Conservation (phyloP, 139 green algal species). For the Chlorella vulgaris region DNA sequence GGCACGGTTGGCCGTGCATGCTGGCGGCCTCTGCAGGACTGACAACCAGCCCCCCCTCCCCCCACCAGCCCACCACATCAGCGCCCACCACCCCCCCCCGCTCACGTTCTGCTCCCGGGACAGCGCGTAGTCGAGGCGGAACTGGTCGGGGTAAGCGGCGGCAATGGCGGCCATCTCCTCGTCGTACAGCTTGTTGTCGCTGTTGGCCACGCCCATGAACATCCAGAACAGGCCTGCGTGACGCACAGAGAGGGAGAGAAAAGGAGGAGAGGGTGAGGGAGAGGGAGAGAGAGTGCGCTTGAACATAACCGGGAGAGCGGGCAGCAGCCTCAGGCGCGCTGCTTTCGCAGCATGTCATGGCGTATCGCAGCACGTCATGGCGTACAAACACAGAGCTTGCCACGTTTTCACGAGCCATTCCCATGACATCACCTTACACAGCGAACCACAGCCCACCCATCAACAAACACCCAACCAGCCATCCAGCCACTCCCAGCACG, state of each 20-base stretch:
- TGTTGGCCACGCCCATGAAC: slow-evolving; percentile 99
- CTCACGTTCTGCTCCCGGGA: slow-evolving; percentile 76
- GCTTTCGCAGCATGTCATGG: too few relatives aligned
- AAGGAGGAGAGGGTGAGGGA: background rate
- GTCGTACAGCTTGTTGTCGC: slow-evolving; percentile 95
- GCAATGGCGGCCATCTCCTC: slow-evolving; percentile 88
- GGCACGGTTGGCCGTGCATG: too few relatives aligned
- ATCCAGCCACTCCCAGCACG: too few relatives aligned
- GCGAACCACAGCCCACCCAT: too few relatives aligned
- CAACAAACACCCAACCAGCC: too few relatives aligned
- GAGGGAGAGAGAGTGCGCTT: background rate
- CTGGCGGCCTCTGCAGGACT: too few relatives aligned
- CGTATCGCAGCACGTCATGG: too few relatives aligned
- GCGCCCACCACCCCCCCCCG: too few relatives aligned
- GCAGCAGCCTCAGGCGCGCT: background rate
- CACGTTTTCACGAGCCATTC: too few relatives aligned
- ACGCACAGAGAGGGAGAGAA: background rate
- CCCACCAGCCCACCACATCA: background rate
- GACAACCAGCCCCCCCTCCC: background rate
- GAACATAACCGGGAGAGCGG: background rate
- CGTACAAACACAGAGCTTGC: too few relatives aligned
- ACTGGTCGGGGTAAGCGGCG: slow-evolving; percentile 86
- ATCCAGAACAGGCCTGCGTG: slow-evolving; percentile 96
- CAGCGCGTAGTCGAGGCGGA: slow-evolving; percentile 97
- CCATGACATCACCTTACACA: too few relatives aligned